phyloP scores from a whole-genome alignment of 2,329 filamentous ascomycete genomes.

The Sphaerulina populicola region DNA sequence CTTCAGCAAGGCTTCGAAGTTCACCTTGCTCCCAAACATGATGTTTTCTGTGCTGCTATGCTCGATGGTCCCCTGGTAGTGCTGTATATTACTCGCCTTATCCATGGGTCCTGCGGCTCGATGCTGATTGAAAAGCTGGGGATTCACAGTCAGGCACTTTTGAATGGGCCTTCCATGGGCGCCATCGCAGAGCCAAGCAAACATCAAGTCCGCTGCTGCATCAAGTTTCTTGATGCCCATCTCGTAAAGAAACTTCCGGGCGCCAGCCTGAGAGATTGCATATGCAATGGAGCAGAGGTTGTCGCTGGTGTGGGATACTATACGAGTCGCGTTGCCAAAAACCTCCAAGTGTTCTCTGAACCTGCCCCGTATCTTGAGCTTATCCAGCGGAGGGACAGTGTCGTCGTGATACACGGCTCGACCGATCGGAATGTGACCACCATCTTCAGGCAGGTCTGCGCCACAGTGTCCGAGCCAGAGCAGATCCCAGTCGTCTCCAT shows the following conservation, averaged over 20 bases:
- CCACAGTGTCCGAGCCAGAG: constrained; percentile 40
- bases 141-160: constrained; percentile 37
- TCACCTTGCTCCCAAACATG: constrained; percentile 36
- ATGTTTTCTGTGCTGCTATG: constrained; percentile 30
- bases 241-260: constrained; percentile 37
- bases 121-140: constrained; percentile 41
- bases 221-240: constrained; percentile 37
- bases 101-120: constrained; percentile 33
- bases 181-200: constrained; percentile 24
- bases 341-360: constrained; percentile 18
- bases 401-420: constrained; percentile 22
- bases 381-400: constrained; percentile 20
- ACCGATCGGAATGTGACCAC: constrained; percentile 16
- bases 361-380: constrained; percentile 12
- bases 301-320: constrained; percentile 36
- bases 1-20: constrained; percentile 33
- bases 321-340: constrained; percentile 34
- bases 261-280: constrained; percentile 39
- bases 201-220: constrained; percentile 30
- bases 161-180: constrained; percentile 26
- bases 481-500: constrained; percentile 32
- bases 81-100: constrained; percentile 34
- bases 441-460: constrained; percentile 24
- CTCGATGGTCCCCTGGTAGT: constrained; percentile 26
- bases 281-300: constrained; percentile 40